phyloP scores from a whole-genome alignment of 2,329 filamentous ascomycete genomes.

The Ploettnerulaceae sp. region DNA sequence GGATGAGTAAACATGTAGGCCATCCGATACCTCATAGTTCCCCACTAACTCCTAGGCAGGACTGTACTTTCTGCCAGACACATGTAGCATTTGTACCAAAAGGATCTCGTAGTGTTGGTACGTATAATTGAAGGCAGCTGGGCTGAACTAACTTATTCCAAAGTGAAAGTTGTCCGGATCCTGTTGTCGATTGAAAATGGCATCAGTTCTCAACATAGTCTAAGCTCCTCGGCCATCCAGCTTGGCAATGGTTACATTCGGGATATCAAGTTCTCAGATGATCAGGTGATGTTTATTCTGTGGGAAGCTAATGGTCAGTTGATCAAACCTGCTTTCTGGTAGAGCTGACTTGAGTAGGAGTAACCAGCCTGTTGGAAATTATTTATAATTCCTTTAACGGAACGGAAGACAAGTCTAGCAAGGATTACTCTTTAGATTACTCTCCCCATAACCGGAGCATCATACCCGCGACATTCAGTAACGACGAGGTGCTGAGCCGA shows the following conservation, averaged over 20 bases:
- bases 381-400: constrained; percentile 18
- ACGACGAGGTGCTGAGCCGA: constrained; percentile 19
- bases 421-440: constrained; percentile 12
- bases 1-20: constrained; percentile 26
- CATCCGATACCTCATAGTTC: neutral
- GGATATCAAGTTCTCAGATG: constrained; percentile 32
- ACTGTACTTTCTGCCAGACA: constrained; percentile 13
- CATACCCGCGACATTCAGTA: constrained; percentile 12
- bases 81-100: constrained; percentile 28
- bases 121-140: constrained; percentile 5
- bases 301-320: constrained; percentile 29
- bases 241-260: constrained; percentile 31
- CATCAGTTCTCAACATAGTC: constrained; percentile 26
- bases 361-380: constrained; percentile 25
- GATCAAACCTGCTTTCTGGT: neutral
- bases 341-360: constrained; percentile 12
- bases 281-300: constrained; percentile 27
- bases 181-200: constrained; percentile 30
- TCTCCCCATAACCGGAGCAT: constrained; percentile 4
- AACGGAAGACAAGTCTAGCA: neutral
- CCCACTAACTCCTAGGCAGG: constrained; percentile 15
- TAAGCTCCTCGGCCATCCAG: constrained; percentile 22
- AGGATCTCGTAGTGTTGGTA: constrained; percentile 21
- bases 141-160: constrained; percentile 3
- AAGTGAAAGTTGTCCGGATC: constrained; percentile 31